A percentile compares a stretch with the other conserved stretches of the same genome.
Conservation (phyloP, 164 flowering plant species). For the Umbilicus rupestris region DNA sequence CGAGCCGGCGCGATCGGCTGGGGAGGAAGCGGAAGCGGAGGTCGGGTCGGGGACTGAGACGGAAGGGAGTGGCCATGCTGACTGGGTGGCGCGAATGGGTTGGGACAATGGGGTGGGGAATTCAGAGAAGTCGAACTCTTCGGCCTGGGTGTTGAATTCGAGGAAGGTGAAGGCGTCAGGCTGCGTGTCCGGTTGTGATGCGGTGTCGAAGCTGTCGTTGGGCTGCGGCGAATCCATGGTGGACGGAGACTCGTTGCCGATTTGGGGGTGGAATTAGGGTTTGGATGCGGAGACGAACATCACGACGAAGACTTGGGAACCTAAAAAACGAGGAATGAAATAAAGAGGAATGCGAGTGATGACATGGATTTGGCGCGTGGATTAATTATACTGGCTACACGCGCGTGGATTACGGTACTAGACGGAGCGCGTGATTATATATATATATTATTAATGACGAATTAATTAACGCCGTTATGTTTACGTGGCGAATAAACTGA, state of each 20-base stretch:
- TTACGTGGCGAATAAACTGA: too few relatives aligned
- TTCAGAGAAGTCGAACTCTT: slow-evolving; percentile 6
- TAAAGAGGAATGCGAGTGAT: too few relatives aligned
- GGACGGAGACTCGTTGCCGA: too few relatives aligned
- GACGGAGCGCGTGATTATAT: too few relatives aligned
- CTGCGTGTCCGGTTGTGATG: slow-evolving; percentile 90
- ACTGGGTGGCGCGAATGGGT: slow-evolving; percentile 75
- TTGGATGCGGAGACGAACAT: slow-evolving; percentile 7
- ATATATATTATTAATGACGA: too few relatives aligned
- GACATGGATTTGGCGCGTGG: too few relatives aligned
- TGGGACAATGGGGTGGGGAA: slow-evolving; percentile 21
- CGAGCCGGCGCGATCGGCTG: slow-evolving; percentile 60
- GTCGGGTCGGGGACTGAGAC: slow-evolving; percentile 60
- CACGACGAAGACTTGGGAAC: too few relatives aligned
- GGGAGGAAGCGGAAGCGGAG: not conserved
- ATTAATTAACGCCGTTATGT: too few relatives aligned
- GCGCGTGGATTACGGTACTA: too few relatives aligned
- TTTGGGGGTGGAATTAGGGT: slow-evolving; percentile 15
- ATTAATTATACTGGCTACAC: too few relatives aligned
- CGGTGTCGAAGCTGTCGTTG: slow-evolving; percentile 76
- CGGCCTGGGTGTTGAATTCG: slow-evolving; percentile 82
- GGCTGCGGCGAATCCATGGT: slow-evolving; percentile 48
- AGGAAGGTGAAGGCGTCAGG: slow-evolving; percentile 91
- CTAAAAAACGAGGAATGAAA: too few relatives aligned
- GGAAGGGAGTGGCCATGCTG: slow-evolving; percentile 90